These are phyloP conservation scores for Candida hungchunana DNA, from an alignment of 805 yeast species.

Conservation along the genomic window DNA sequence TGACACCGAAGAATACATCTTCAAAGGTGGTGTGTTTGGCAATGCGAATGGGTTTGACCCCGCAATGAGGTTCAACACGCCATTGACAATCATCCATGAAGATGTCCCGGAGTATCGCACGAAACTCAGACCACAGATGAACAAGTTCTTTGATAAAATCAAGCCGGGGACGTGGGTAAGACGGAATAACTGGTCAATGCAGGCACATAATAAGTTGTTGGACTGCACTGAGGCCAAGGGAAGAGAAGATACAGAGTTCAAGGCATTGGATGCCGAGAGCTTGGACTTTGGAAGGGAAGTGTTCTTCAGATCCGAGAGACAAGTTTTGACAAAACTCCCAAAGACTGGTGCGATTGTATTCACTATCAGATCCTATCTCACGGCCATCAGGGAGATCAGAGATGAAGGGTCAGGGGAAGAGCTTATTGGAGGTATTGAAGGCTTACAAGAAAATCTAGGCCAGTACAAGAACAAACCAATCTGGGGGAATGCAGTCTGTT, in stretches of 20 bases:
- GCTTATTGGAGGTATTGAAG: slow-evolving; percentile 58
- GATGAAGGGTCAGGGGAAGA: slow-evolving; percentile 45
- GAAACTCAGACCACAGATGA: slow-evolving; percentile 59
- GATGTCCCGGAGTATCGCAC: slow-evolving; percentile 69
- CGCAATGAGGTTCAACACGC: slow-evolving; percentile 42
- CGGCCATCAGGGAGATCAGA: slow-evolving; percentile 45
- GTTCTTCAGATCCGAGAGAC: slow-evolving; percentile 59
- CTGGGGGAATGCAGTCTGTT: slow-evolving; percentile 66
- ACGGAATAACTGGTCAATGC: slow-evolving; percentile 69
- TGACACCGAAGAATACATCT: slow-evolving; percentile 50
- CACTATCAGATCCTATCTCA: slow-evolving; percentile 52
- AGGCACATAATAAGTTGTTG: slow-evolving; percentile 48
- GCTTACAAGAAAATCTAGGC: slow-evolving; percentile 54
- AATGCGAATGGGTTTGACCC: slow-evolving; percentile 78
- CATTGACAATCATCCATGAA: slow-evolving; percentile 56
- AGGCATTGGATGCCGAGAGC: slow-evolving; percentile 30
- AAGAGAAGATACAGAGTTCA: slow-evolving; percentile 26
- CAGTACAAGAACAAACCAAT: slow-evolving; percentile 57
- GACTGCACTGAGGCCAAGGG: slow-evolving; percentile 43
- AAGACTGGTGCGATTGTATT: slow-evolving; percentile 42
- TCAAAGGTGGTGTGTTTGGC: slow-evolving; percentile 53
- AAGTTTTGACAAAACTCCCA: slow-evolving; percentile 51
- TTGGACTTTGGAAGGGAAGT: slow-evolving; percentile 38
- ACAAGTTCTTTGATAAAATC: slow-evolving; percentile 55
- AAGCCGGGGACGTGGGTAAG: slow-evolving; percentile 51